Evolutionary conservation across 164 flowering plant genomes (phyloP), one percentile per base, ranked within the genome.

Genomic region (Akebia trifoliata): DNA sequence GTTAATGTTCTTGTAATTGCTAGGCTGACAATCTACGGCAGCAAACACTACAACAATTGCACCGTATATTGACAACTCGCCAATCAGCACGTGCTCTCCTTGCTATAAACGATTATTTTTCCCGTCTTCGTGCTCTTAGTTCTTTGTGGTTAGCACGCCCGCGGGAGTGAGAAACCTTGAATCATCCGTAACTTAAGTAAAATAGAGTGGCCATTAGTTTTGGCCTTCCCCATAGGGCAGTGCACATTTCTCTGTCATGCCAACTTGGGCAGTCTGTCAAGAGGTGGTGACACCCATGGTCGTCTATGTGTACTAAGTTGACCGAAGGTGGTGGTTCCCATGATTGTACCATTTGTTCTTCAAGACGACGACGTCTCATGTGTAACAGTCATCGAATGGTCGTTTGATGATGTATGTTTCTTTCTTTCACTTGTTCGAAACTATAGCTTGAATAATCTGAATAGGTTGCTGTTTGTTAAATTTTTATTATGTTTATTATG

Each of bases 111-210:
- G 95, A 87, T 52, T 87, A 87, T 48, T 83, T 81, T 69, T 81
- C 87, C 8, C 72, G 95, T 28, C 86, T 87, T 12, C 75, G 95
- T 29, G 95, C 91, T 31, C 85, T 87, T 46, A 87, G 95, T 60
- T 81, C 95, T 47, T 78, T 87, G 11, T 87, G 95, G 95, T 69
- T 85, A 35, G 95, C 95, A 6, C 76, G 95, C 25, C 95, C 95
- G 4, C 67, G 79, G 17, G 94, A 86, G 60, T 82, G 68, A 79
- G 17, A n/a, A n/a, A 11, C 40, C 0, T 37, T 12, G 6, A 43
- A 3, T 43, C 10, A 18, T 43, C 47, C 8, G n/a, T n/a, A n/a
- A n/a, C n/a, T n/a, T n/a, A n/a, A 18, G 47, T 18, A 25, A 20
- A 20, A 25, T 43, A 18, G 25, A 43, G 22, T 7, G 18, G 18